A percentile compares a stretch with the other conserved stretches of the same genome.
These are phyloP conservation scores for Solanum tarapatanum DNA, from an alignment of 257 asterid species.

Conservation along the genomic window DNA sequence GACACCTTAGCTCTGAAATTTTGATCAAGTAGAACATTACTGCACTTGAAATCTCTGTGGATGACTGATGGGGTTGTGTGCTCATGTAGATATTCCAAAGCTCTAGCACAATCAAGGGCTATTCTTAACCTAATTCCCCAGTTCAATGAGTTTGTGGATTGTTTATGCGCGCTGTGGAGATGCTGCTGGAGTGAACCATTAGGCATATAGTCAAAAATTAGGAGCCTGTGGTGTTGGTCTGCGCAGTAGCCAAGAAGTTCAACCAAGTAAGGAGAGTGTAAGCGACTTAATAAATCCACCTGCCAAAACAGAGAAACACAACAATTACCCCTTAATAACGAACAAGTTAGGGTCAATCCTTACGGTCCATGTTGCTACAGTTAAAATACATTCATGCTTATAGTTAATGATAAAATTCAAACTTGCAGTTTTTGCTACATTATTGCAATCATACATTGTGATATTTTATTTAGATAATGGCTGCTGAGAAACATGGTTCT, in stretches of 20 bases:
- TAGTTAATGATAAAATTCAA: neutral
- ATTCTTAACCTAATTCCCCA: constrained; percentile 57
- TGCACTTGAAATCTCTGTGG: constrained; percentile 62
- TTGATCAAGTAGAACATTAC: constrained; percentile 51
- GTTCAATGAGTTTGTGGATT: constrained; percentile 11
- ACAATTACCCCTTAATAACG: neutral
- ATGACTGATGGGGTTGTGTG: constrained; percentile 58
- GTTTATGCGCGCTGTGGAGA: constrained; percentile 27
- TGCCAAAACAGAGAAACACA: constrained; percentile 4
- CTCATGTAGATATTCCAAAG: constrained; percentile 67
- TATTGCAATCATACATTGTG: neutral
- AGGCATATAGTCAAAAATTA: constrained; percentile 58
- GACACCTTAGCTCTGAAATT: constrained; percentile 58
- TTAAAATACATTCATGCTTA: neutral
- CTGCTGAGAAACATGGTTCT: neutral
- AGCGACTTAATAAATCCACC: constrained; percentile 67
- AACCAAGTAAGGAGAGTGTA: constrained; percentile 44
- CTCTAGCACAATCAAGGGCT: constrained; percentile 65
- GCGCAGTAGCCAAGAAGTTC: constrained; percentile 81
- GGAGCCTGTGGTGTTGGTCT: constrained; percentile 57
- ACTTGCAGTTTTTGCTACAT: neutral
- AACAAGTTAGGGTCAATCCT: neutral
- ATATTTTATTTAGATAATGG: neutral
- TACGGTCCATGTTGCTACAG: neutral
- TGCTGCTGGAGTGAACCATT: constrained; percentile 44